Evolutionary conservation across 1,284 basidiomycete genomes (phyloP).

Genomic region (Neotropicomus parvogracilis): DNA sequence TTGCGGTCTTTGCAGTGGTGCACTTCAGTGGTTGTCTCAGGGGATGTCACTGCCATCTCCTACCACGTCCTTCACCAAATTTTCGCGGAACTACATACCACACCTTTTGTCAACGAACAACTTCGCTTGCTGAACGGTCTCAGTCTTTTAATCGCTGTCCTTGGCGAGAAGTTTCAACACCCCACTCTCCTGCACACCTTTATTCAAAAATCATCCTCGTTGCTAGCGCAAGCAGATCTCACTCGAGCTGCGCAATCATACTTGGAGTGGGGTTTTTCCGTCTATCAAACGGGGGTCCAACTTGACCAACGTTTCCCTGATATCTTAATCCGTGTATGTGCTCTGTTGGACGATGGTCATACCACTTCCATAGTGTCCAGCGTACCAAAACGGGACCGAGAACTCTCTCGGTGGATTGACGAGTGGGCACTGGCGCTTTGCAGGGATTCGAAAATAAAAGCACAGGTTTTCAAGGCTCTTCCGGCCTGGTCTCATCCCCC

Average conservation of each 20-base stretch:
- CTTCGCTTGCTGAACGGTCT: constrained; percentile 72
- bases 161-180: constrained; percentile 53
- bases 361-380: constrained; percentile 30
- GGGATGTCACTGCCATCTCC: constrained; percentile 49
- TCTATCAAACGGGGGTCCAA: constrained; percentile 39
- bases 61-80: constrained; percentile 78
- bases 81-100: constrained; percentile 62
- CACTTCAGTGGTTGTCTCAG: constrained; percentile 35
- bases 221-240: constrained; percentile 71
- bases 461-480: constrained; percentile 53
- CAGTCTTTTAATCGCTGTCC: constrained; percentile 66
- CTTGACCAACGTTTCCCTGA: constrained; percentile 57
- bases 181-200: constrained; percentile 62
- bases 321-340: constrained; percentile 61
- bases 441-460: constrained; percentile 36
- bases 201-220: constrained; percentile 60
- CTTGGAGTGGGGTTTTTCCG: constrained; percentile 69
- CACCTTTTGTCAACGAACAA: constrained; percentile 86
- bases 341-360: constrained; percentile 51
- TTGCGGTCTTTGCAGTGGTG: constrained; percentile 63
- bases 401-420: constrained; percentile 65
- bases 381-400: constrained; percentile 37
- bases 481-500: constrained; percentile 70
- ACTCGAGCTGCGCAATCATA: constrained; percentile 68
- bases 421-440: constrained; percentile 44